phyloP scores from a whole-genome alignment of 176 grass and related monocot genomes.

The Carex littledalei region DNA sequence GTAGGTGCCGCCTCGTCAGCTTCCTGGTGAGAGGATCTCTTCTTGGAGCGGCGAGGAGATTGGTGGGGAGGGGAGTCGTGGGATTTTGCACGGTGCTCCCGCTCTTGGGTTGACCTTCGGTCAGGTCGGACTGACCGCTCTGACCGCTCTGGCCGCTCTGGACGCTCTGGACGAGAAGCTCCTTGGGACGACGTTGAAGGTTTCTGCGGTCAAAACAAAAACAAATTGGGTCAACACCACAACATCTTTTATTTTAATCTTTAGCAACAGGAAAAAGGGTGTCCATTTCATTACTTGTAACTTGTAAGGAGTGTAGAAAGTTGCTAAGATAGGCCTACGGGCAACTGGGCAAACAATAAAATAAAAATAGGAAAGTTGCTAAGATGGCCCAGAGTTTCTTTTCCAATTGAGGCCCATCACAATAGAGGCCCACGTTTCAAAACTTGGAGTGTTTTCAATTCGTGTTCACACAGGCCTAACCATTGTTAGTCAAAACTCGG shows the following conservation, averaged over 20 bases:
- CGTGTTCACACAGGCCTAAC: neutral
- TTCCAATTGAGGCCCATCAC: neutral
- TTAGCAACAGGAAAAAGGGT: neutral
- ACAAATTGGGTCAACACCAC: neutral
- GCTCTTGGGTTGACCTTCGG: constrained; percentile 7
- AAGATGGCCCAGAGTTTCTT: neutral
- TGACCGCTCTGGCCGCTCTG: constrained; percentile 37
- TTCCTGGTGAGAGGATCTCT: constrained; percentile 51
- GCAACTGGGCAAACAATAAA: too few species aligned
- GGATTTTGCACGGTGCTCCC: constrained; percentile 30
- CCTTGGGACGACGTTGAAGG: constrained; percentile 23
- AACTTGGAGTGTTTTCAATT: neutral
- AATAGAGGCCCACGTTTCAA: neutral
- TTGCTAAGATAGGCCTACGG: neutral
- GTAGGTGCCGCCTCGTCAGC: constrained; percentile 32
- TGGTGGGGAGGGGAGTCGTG: constrained; percentile 30
- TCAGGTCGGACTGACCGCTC: constrained; percentile 27
- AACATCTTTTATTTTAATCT: neutral
- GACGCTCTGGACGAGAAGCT: neutral
- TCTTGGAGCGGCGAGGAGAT: constrained; percentile 58
- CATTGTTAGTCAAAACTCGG: neutral
- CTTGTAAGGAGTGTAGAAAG: neutral
- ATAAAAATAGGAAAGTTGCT: neutral
- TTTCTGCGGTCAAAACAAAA: constrained; percentile 29
- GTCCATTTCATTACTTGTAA: neutral